Evolutionary conservation across 345 rosid genomes (phyloP).

Genomic region (Sisymbrium irio): DNA sequence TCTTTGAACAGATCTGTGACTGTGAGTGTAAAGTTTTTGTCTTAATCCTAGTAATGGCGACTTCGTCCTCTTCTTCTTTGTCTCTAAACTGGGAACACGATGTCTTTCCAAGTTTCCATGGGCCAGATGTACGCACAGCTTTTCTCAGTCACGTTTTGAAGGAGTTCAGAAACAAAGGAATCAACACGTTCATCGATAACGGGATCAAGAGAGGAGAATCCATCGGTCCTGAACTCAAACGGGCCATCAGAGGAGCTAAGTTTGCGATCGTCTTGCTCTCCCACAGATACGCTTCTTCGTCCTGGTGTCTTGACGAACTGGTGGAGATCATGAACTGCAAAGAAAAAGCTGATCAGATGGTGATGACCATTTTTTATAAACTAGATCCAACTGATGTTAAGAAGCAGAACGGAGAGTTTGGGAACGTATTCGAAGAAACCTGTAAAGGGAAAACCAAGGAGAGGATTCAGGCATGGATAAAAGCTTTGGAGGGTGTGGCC

Average conservation of each 20-base stretch:
- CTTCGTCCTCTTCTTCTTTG: too few species aligned
- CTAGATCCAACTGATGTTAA: not conserved
- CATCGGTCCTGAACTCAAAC: conserved; percentile 12
- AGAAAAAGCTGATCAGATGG: not conserved
- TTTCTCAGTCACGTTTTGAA: not conserved
- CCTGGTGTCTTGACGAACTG: conserved; percentile 3
- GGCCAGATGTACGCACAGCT: not conserved
- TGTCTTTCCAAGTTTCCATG: not conserved
- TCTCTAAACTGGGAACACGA: not conserved
- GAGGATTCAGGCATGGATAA: not conserved
- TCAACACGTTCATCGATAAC: conserved; percentile 2
- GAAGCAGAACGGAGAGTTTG: not conserved
- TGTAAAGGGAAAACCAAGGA: not conserved
- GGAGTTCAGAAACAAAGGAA: not conserved
- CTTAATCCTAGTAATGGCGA: too few species aligned
- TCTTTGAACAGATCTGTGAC: too few species aligned
- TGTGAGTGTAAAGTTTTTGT: too few species aligned
- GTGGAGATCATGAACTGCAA: conserved; percentile 2
- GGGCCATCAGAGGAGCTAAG: conserved; percentile 7
- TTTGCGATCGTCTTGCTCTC: conserved; percentile 6
- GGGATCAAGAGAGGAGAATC: conserved; percentile 18
- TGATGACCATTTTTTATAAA: not conserved
- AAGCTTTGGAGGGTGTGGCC: not conserved
- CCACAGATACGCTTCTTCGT: not conserved
- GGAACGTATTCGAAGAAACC: not conserved